phyloP scores from a whole-genome alignment of 2,329 filamentous ascomycete genomes.

The Capronia americana region DNA sequence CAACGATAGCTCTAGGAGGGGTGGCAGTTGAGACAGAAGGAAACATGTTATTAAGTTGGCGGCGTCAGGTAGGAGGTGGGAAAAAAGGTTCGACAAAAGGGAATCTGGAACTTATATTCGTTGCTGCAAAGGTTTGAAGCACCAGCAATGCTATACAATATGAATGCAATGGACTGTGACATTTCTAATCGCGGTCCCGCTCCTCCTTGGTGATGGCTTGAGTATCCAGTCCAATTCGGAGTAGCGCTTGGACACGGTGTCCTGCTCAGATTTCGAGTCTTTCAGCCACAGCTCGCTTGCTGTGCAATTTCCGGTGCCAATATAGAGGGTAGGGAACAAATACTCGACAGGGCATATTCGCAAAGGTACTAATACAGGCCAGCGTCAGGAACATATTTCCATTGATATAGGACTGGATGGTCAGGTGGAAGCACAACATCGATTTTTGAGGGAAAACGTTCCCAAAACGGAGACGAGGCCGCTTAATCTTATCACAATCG shows the following conservation, averaged over 20 bases:
- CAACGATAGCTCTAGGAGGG: too few relatives aligned
- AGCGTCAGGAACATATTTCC: neutral
- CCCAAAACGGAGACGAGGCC: conserved; percentile 1
- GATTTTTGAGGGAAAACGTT: neutral
- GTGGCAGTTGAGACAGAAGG: neutral
- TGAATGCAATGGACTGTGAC: neutral
- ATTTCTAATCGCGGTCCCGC: neutral
- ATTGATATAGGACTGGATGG: neutral
- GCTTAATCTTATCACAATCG: conserved; percentile 7
- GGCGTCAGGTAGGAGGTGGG: neutral
- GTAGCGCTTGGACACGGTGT: neutral
- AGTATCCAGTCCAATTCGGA: neutral
- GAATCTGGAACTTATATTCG: neutral
- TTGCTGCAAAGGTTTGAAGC: neutral
- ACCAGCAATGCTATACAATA: neutral
- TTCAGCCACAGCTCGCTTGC: neutral
- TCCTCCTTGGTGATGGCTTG: neutral
- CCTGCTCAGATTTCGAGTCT: neutral
- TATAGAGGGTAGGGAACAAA: neutral
- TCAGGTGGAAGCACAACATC: neutral
- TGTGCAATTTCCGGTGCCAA: neutral
- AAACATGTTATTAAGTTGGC: neutral
- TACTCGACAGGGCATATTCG: neutral
- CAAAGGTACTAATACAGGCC: neutral
- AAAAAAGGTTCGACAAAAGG: neutral